Evolutionary conservation across 2,329 filamentous ascomycete genomes (phyloP).

Genomic region (Verticillium albo-atrum): DNA sequence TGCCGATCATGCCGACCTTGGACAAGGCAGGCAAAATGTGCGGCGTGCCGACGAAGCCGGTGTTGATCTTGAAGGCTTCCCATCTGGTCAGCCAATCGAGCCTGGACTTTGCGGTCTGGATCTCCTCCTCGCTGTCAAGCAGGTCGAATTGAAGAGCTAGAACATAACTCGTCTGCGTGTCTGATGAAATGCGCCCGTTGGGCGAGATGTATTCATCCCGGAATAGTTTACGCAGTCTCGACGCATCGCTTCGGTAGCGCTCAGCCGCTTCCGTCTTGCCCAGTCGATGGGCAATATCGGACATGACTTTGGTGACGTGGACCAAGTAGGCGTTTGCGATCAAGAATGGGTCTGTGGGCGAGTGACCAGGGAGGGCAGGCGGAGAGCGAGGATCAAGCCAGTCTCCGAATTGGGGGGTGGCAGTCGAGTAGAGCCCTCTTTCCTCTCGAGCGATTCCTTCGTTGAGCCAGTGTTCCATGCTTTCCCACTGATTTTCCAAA

Average conservation of each 20-base stretch:
- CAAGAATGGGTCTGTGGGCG: conserved; percentile 23
- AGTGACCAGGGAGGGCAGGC: conserved; percentile 30
- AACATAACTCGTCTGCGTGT: no score
- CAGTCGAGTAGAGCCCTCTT: conserved; percentile 33
- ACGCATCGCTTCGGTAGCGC: no score
- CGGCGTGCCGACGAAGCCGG: conserved; percentile 39
- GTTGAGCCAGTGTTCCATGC: conserved; percentile 32
- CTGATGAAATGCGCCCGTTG: no score
- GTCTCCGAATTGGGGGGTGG: conserved; percentile 34
- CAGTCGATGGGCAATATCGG: no score
- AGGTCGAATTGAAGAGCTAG: no score
- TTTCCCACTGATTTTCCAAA: conserved; percentile 23
- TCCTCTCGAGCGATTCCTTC: conserved; percentile 22
- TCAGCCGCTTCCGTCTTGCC: no score
- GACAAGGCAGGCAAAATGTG: conserved; percentile 26
- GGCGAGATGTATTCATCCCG: conserved; percentile 5
- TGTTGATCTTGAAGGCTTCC: conserved; percentile 29
- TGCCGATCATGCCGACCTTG: conserved; percentile 12
- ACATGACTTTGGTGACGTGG: no score
- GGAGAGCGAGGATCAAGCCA: conserved; percentile 45
- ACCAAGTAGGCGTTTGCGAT: no score
- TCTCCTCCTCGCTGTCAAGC: conserved; percentile 6
- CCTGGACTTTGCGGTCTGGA: conserved; percentile 9
- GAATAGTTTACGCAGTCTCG: no score
- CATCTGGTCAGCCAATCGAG: conserved; percentile 24